Conservation (phyloP, 164 flowering plant genomes). For the Nymphaea colorata region DNA sequence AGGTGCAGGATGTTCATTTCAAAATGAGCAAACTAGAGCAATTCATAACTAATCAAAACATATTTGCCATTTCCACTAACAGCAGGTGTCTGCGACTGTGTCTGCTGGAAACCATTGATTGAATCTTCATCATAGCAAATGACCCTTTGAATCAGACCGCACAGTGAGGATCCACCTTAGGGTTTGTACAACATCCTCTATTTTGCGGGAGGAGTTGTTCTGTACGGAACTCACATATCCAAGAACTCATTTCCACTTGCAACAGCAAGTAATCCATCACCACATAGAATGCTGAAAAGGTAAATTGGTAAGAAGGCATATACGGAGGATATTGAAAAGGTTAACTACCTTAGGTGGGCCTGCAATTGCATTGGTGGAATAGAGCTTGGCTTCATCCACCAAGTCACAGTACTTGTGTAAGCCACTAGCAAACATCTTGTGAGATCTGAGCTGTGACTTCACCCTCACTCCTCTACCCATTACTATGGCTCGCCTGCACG, state of each 20-base stretch:
- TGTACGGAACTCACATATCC: too few relatives aligned
- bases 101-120: background rate
- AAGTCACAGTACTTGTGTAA: conserved; percentile 60
- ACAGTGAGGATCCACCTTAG: background rate
- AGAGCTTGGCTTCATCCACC: conserved; percentile 82
- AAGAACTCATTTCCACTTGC: too few relatives aligned
- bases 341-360: conserved; percentile 54
- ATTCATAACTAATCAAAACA: background rate
- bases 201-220: background rate
- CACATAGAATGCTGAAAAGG: background rate
- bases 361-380: conserved; percentile 50
- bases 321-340: background rate
- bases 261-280: too few relatives aligned
- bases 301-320: background rate
- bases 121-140: background rate
- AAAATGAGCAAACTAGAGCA: background rate
- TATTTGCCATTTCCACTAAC: background rate
- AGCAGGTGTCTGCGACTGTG: background rate
- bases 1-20: background rate
- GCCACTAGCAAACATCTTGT: conserved; percentile 83
- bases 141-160: background rate
- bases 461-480: conserved; percentile 88
- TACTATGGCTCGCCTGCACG: conserved; percentile 70
- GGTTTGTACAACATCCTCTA: too few relatives aligned
- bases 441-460: conserved; percentile 71